Conservation (phyloP, 257 asterid species). For the Cynanchum wilfordii region DNA sequence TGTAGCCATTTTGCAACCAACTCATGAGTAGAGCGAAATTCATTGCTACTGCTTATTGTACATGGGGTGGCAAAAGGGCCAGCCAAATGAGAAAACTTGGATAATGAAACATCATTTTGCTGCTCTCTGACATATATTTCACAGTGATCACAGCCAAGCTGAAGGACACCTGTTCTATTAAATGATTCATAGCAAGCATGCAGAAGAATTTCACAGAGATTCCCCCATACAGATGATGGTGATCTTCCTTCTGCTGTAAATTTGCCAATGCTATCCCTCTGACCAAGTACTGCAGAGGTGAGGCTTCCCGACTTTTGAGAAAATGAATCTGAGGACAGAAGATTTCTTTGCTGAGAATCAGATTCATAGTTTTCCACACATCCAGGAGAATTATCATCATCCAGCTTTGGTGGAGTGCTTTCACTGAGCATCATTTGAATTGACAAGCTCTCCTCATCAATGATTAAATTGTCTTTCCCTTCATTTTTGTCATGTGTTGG, state of each 20-base stretch:
- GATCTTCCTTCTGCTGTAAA: slow-evolving; percentile 71
- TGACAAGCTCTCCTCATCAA: slow-evolving; percentile 62
- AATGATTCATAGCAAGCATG: slow-evolving; percentile 41
- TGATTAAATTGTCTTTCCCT: slow-evolving; percentile 38
- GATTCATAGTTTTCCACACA: slow-evolving; percentile 31
- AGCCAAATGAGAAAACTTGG: slow-evolving; percentile 51
- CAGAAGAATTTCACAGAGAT: slow-evolving; percentile 46
- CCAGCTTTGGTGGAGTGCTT: slow-evolving; percentile 61
- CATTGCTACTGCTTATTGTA: slow-evolving; percentile 41
- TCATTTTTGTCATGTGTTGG: slow-evolving; percentile 26
- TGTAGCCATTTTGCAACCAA: slow-evolving; percentile 63
- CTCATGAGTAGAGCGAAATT: slow-evolving; percentile 49
- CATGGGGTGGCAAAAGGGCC: slow-evolving; percentile 37
- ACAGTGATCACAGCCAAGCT: slow-evolving; percentile 63
- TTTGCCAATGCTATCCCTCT: slow-evolving; percentile 55
- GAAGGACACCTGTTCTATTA: slow-evolving; percentile 57
- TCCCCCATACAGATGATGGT: slow-evolving; percentile 69
- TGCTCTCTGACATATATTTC: slow-evolving; percentile 28
- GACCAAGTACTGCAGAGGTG: slow-evolving; percentile 25
- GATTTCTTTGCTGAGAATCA: slow-evolving; percentile 32
- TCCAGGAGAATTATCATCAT: slow-evolving; percentile 29
- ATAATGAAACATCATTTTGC: slow-evolving; percentile 39
- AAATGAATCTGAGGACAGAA: slow-evolving; percentile 30
- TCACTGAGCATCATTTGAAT: slow-evolving; percentile 63
- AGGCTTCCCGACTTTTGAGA: slow-evolving; percentile 32